Percentiles rank a stretch among this genome's conserved stretches.
phyloP scores from a whole-genome alignment of 2,329 filamentous ascomycete genomes.

The Cladosporium sp. region DNA sequence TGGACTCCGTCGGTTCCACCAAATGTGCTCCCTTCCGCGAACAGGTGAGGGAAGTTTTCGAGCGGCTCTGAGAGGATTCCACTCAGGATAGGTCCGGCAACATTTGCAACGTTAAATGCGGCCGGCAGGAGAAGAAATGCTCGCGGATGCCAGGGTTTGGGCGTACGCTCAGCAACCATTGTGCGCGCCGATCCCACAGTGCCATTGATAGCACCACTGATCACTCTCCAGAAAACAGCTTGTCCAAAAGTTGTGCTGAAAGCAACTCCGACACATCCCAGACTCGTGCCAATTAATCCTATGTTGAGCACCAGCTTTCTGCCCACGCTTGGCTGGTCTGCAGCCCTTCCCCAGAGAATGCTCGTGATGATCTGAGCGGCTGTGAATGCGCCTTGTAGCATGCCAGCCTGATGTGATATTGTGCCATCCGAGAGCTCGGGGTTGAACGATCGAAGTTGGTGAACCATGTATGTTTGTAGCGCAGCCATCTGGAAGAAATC shows the following conservation, averaged over 20 bases:
- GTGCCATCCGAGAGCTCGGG: conserved; percentile 43
- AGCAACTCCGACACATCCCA: conserved; percentile 37
- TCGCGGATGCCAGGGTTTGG: conserved; percentile 38
- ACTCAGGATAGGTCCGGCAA: conserved; percentile 50
- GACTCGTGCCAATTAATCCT: conserved; percentile 36
- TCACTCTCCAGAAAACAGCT: conserved; percentile 37
- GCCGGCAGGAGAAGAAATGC: conserved; percentile 38
- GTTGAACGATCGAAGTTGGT: conserved; percentile 41
- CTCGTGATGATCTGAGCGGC: conserved; percentile 40
- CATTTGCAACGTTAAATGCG: conserved; percentile 40
- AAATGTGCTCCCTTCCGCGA: conserved; percentile 54
- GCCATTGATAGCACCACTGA: conserved; percentile 39
- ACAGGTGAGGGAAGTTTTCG: conserved; percentile 51
- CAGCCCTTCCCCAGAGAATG: conserved; percentile 39
- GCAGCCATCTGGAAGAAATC: conserved; percentile 44
- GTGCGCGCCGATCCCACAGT: conserved; percentile 39
- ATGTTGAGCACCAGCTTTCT: conserved; percentile 38
- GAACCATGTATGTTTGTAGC: conserved; percentile 42
- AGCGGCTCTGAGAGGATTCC: conserved; percentile 61
- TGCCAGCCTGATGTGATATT: conserved; percentile 40
- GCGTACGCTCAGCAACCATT: conserved; percentile 39
- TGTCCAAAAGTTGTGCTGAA: conserved; percentile 38
- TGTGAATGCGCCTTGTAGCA: conserved; percentile 40
- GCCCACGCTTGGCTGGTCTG: conserved; percentile 42
- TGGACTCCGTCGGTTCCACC: conserved; percentile 50